phyloP scores from a whole-genome alignment of 352 stramenopile genomes.

The Peronospora tabacina region DNA sequence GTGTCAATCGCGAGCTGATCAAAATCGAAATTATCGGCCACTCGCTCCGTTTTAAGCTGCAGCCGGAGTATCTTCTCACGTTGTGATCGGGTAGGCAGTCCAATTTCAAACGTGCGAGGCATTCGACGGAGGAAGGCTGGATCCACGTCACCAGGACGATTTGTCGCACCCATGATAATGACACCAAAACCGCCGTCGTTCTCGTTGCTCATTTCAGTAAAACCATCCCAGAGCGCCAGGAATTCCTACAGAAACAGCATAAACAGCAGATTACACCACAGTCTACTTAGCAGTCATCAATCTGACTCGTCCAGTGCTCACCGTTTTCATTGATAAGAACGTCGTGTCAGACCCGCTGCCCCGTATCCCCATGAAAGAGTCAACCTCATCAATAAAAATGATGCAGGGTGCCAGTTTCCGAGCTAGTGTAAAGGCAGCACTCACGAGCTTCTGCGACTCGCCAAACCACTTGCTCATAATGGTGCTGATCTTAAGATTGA shows the following conservation, averaged over 20 bases:
- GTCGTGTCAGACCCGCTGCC: constrained; percentile 70
- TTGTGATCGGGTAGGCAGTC: constrained; percentile 79
- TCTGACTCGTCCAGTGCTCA: constrained; percentile 11
- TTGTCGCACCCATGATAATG: constrained; percentile 95
- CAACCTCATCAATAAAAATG: constrained; percentile 98
- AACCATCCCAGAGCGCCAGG: constrained; percentile 96
- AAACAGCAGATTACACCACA: constrained; percentile 9
- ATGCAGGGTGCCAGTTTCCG: constrained; percentile 93
- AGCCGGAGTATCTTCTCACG: constrained; percentile 91
- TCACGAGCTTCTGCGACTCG: constrained; percentile 91
- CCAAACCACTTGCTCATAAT: constrained; percentile 90
- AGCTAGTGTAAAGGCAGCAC: constrained; percentile 89
- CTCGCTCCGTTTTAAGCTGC: constrained; percentile 83
- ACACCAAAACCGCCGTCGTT: constrained; percentile 78
- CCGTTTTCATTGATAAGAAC: constrained; percentile 85
- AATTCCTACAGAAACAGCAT: constrained; percentile 77
- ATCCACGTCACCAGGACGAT: constrained; percentile 89
- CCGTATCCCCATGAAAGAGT: constrained; percentile 88
- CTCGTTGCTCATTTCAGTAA: constrained; percentile 74
- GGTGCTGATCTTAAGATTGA: constrained; percentile 85
- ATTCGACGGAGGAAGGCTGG: constrained; percentile 93
- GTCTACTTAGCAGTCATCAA: background rate
- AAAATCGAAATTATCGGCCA: constrained; percentile 78
- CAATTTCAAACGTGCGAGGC: constrained; percentile 93
- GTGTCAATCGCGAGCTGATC: constrained; percentile 76